Base-by-base conservation (phyloP, 2,329 filamentous ascomycete species). In the Aspergillus thermomutatus region DNA sequence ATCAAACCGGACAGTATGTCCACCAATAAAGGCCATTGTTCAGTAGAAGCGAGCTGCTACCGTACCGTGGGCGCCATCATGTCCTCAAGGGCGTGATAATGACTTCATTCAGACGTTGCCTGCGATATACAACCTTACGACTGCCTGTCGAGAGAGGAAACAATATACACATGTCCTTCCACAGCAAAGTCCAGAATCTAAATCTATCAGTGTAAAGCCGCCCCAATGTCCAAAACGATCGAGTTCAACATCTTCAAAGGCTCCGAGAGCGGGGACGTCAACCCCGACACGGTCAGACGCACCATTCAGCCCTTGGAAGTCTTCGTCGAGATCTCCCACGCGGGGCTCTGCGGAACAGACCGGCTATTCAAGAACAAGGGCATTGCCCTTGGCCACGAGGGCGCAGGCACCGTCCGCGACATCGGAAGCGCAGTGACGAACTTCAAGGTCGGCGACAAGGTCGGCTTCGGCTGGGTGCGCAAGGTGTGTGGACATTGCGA, bases 351-450 rank as follows among this genome's bases (percentile, higher is more conserved):
- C 50, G 64, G 64, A 14, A 66, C 64, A 1, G 66, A 68, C 45
- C 56, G 60, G 51, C 63, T 63, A 50, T 68, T 55, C 51, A 52
- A 52, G 49, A 50, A 57, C 26, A 48, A 54, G 6, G 55, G 64
- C 43, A 64, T 66, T 41, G 68, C 58, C 1, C 75, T 84, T 37
- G 81, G 81, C 41, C 82, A 84, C 68, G 82, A 84, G 64, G 82
- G 81, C 52, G 76, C 78, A 41, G 82, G 82, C 48, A 64, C 80
- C 8, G 75, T 84, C 46, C 74, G 80, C 54, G 70, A 72, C 19
- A 59, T 77, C 26, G 81, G 81, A 2, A 75, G 79, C 5, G 67
- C 66, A 9, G 79, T 78, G 57, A 72, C 72, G 47, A 60, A 71
- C 14, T 64, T 83, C 52, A 80, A 81, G 69, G 75, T 77, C 50